Conservation (phyloP, 2,329 filamentous ascomycete species). For the Passalora sequoiae region DNA sequence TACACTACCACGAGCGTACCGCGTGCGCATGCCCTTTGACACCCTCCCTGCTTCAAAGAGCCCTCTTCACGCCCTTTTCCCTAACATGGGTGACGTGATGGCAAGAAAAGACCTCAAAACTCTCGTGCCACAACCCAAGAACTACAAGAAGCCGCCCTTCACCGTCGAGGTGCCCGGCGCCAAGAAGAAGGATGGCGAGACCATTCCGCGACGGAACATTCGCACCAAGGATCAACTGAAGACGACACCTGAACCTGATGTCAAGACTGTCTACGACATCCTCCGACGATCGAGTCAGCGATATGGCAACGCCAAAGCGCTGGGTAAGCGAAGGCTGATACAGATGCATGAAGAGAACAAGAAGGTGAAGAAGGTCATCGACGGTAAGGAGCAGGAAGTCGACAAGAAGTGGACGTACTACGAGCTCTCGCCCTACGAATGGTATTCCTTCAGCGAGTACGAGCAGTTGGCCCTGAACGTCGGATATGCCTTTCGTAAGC, state of each 20-base stretch:
- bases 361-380: slow-evolving; percentile 82
- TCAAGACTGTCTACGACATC: slow-evolving; percentile 75
- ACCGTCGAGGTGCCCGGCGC: slow-evolving; percentile 66
- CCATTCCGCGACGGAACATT: slow-evolving; percentile 71
- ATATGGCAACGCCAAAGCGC: slow-evolving; percentile 49
- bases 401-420: slow-evolving; percentile 91
- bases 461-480: slow-evolving; percentile 63
- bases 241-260: slow-evolving; percentile 60
- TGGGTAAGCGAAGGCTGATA: slow-evolving; percentile 67
- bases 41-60: slow-evolving; percentile 3
- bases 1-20: too few species aligned
- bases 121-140: slow-evolving; percentile 44
- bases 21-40: slow-evolving; percentile 21
- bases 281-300: slow-evolving; percentile 62
- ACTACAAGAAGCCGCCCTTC: slow-evolving; percentile 64
- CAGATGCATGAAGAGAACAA: slow-evolving; percentile 77
- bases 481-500: slow-evolving; percentile 66
- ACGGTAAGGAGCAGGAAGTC: slow-evolving; percentile 71
- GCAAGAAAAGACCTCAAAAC: slow-evolving; percentile 43
- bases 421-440: slow-evolving; percentile 73
- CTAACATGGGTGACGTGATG: slow-evolving; percentile 33
- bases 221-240: slow-evolving; percentile 66
- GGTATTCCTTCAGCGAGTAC: slow-evolving; percentile 74
- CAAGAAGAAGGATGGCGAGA: slow-evolving; percentile 70
- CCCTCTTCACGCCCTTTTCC: slow-evolving; percentile 3